A percentile compares a stretch with the other conserved stretches of the same genome.
These are phyloP conservation scores for Colletotrichum echinochloae DNA, from an alignment of 2,329 filamentous ascomycete species.

Conservation along the genomic window DNA sequence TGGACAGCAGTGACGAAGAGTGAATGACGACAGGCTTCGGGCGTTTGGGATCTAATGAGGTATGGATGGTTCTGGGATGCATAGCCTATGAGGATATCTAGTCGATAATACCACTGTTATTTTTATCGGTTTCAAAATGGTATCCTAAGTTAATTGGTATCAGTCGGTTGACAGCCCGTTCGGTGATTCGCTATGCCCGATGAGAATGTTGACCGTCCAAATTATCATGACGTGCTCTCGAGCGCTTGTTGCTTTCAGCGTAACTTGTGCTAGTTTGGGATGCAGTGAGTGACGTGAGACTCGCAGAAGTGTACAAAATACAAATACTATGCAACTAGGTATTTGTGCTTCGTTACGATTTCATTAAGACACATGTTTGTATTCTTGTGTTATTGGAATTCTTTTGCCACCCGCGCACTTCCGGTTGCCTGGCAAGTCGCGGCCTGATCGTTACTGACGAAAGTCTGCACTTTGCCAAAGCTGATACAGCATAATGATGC, in stretches of 20 bases:
- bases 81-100: slow-evolving; percentile 26
- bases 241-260: neutral
- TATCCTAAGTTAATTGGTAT: too few species aligned
- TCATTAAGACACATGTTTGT: too few species aligned
- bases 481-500: neutral
- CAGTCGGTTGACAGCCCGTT: neutral
- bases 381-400: too few species aligned
- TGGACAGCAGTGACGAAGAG: slow-evolving; percentile 72
- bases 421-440: neutral
- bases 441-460: neutral
- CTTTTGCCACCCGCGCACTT: too few species aligned
- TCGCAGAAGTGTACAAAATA: too few species aligned
- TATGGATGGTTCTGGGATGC: slow-evolving; percentile 16
- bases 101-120: slow-evolving; percentile 13
- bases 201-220: neutral
- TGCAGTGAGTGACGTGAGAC: neutral
- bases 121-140: neutral
- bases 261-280: neutral
- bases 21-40: slow-evolving; percentile 34
- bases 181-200: neutral
- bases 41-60: slow-evolving; percentile 12
- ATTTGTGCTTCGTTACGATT: too few species aligned
- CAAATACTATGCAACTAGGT: too few species aligned
- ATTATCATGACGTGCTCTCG: neutral
- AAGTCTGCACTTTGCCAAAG: neutral